Evolutionary conservation across 306 rosid genomes (phyloP).

Genomic region (Sesbania bispinosa): DNA sequence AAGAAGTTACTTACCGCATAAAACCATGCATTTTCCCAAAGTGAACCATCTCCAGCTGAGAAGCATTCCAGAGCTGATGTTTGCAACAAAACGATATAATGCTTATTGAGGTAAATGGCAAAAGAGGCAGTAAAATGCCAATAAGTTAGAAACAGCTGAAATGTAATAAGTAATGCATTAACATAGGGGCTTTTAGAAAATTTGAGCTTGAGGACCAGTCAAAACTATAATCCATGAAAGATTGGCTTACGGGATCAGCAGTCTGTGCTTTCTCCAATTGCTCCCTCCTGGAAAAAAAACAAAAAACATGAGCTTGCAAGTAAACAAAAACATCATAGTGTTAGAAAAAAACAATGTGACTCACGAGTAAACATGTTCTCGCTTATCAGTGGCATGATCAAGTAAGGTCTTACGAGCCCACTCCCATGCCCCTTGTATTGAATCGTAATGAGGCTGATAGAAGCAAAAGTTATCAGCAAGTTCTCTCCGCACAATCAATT

Average conservation of each 20-base stretch:
- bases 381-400: constrained; percentile 76
- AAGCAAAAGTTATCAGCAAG: constrained; percentile 91
- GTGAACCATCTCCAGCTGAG: constrained; percentile 91
- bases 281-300: constrained; percentile 59
- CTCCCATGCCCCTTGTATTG: constrained; percentile 85
- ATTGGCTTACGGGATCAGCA: constrained; percentile 70
- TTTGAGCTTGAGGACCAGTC: not conserved
- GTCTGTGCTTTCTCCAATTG: constrained; percentile 87
- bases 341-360: constrained; percentile 22
- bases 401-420: constrained; percentile 93
- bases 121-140: not conserved
- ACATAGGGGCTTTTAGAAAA: not conserved
- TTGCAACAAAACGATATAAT: constrained; percentile 12
- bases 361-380: constrained; percentile 75
- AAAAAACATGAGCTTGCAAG: constrained; percentile 21
- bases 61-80: constrained; percentile 95
- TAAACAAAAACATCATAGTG: not conserved
- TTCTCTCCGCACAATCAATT: constrained; percentile 86
- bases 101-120: constrained; percentile 9
- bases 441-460: constrained; percentile 84
- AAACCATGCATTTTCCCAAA: constrained; percentile 96
- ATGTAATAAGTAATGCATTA: constrained; percentile 2
- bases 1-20: constrained; percentile 63
- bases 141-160: not conserved
- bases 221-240: not conserved